Evolutionary conservation across 1,284 basidiomycete genomes (phyloP).

Genomic region (Trichosporon inkin): DNA sequence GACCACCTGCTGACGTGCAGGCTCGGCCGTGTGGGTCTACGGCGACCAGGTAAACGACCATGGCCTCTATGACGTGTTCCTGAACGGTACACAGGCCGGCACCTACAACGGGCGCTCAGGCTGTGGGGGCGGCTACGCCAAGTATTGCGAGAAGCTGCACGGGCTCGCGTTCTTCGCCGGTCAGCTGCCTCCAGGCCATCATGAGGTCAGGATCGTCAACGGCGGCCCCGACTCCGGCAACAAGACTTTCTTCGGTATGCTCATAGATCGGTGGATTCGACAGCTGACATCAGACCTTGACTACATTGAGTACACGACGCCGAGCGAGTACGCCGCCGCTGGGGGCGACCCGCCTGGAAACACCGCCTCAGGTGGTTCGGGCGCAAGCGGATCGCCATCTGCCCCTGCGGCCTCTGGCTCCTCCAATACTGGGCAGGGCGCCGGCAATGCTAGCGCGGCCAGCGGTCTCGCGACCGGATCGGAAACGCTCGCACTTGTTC

Average conservation of each 20-base stretch:
- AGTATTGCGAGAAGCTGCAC: conserved; percentile 50
- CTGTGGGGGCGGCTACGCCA: conserved; percentile 41
- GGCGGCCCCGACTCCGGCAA: conserved; percentile 30
- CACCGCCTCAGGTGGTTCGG: not conserved
- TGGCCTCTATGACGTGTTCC: conserved; percentile 43
- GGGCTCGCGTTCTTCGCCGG: conserved; percentile 42
- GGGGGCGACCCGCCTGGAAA: not conserved
- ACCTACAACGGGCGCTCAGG: conserved; percentile 43
- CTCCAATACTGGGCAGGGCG: not conserved
- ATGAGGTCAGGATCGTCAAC: conserved; percentile 43
- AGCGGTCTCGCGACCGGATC: not conserved
- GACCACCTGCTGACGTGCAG: conserved; percentile 19
- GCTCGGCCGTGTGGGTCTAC: conserved; percentile 49
- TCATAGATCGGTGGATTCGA: no score
- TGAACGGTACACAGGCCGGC: conserved; percentile 37
- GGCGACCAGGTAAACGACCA: conserved; percentile 53
- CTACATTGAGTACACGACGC: conserved; percentile 44
- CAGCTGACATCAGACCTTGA: conserved; percentile 43
- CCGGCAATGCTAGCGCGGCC: not conserved
- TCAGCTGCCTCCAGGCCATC: conserved; percentile 35
- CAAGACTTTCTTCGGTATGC: conserved; percentile 48
- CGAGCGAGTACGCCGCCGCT: conserved; percentile 21
- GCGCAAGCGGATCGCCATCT: not conserved
- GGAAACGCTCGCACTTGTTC: not conserved
- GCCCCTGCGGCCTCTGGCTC: not conserved